Base-by-base conservation (phyloP, 306 rosid species). In the Phaseolus lunatus region DNA sequence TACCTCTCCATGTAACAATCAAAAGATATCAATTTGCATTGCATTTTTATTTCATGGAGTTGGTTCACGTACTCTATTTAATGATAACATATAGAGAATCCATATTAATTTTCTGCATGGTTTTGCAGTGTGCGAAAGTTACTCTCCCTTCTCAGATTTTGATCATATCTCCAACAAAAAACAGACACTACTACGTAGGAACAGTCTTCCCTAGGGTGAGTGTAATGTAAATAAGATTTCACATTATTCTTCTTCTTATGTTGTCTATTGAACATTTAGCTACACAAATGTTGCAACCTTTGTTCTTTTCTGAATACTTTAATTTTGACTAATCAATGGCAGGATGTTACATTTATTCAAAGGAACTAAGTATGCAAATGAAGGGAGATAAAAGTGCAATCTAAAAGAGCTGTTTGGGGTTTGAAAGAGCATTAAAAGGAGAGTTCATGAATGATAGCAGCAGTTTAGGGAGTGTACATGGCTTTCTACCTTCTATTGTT, bases 81-180 rank as follows among this genome's bases (percentile, higher is more conserved):
- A 13, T 19, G 9, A 26, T 9, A 20, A 9, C 27, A 20, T 53
- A 53, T 19, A 53, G 14, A 20, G 27, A 29, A 53, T 53, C 6
- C 61, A 8, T 53, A n/a, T n/a, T n/a, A n/a, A n/a, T n/a, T 54
- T 54, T 54, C 2, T 54, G 15, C 31, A 22, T 10, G 62, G 24
- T 11, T 11, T 29, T 79, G 77, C 76, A 84, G 86, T 52, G 80
- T 66, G 71, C 64, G 0, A 58, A 48, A 59, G 16, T 84, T 75
- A 9, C 20, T 22, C 19, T 81, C 19, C 57, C 77, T 0, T 58
- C 14, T 0, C 82, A 81, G 7, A 11, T 18, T 0, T n/a, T 78
- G 53, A 59, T 75, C 9, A 1, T 86, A 9, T 15, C 45, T 11
- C 75, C 86, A 1, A 41, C 78, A 0, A 76, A 35, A 15, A 29